phyloP scores from a whole-genome alignment of 495 filamentous ascomycete species.

The Usnea hakonensis region DNA sequence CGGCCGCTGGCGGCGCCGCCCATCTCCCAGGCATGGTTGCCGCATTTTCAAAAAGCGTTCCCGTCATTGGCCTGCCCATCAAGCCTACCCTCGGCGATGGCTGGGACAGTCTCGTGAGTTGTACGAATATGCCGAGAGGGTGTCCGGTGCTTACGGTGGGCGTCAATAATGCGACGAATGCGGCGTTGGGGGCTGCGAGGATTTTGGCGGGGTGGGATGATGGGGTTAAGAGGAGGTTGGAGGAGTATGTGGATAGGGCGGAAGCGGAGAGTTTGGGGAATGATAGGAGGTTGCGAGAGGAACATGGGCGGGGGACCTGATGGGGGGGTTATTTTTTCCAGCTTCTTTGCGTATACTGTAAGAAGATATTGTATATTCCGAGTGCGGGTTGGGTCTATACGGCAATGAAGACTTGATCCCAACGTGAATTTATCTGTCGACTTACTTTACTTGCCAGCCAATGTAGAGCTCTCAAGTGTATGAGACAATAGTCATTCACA shows the following conservation, averaged over 20 bases:
- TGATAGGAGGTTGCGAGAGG: slow-evolving; percentile 2
- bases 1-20: slow-evolving; percentile 87
- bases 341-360: background rate
- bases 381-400: background rate
- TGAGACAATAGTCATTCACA: background rate
- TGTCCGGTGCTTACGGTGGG: slow-evolving; percentile 84
- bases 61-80: slow-evolving; percentile 89
- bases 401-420: background rate
- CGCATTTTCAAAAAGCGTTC: slow-evolving; percentile 65
- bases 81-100: slow-evolving; percentile 83
- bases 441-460: background rate
- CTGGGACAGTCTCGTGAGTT: slow-evolving; percentile 80
- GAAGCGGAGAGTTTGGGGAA: slow-evolving; percentile 10
- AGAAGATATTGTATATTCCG: background rate
- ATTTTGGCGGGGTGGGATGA: slow-evolving; percentile 65
- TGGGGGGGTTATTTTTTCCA: background rate
- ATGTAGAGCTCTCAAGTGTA: background rate
- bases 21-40: slow-evolving; percentile 92
- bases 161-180: slow-evolving; percentile 92
- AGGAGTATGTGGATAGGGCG: slow-evolving; percentile 17
- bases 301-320: background rate
- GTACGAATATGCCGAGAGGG: slow-evolving; percentile 88
- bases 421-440: background rate
- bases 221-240: slow-evolving; percentile 16
- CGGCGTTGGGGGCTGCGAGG: slow-evolving; percentile 74